Base-by-base conservation (phyloP, 2,329 filamentous ascomycete genomes). In the Phyllosticta ampelicida region DNA sequence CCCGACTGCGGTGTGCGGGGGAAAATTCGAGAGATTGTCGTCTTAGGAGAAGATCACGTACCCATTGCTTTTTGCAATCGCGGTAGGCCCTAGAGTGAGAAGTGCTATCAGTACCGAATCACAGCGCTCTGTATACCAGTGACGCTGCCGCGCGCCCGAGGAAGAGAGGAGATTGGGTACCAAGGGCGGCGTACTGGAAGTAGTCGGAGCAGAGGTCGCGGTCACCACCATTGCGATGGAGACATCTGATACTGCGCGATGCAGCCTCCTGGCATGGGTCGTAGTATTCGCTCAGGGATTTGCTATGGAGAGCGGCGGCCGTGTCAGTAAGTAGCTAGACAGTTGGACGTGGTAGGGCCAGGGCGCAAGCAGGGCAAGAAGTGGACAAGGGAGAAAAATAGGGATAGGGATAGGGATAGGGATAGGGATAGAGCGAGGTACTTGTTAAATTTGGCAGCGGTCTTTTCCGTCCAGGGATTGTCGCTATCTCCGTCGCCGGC, bases 211-310 rank as follows among this genome's bases (percentile, higher is more conserved):
- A 99, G 87, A 97, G 87, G n/a, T 85, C 78, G 63, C 85, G 82
- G 69, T 97, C 90, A 13, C 89, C 91, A 20, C 81, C 85, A 71
- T 99, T 99, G 20, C 94, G 83, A 70, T 90, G 86, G 68, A 99
- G 76, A 68, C 94, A 99, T 71, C 84, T 86, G 65, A 96, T 85
- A 73, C 91, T 96, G 68, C 82, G 82, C 64, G 86, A 78, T 8
- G 94, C 92, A 5, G 90, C 90, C 67, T 96, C 92, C 71, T 97
- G 92, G 73, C 94, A 99, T 1, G 94, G 94, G 67, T 99, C 94
- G 71, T 89, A 90, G 75, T 87, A 97, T 71, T 96, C 86, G 78
- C 90, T 96, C 68, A 86, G 83, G 58, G 80, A 81, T 78, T 97
- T 97, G 65, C 92, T 96, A 53, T 53, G 28, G 26, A 21, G 67